Conservation (phyloP, 305 asterid genomes). For the Fraxinus nigra region DNA sequence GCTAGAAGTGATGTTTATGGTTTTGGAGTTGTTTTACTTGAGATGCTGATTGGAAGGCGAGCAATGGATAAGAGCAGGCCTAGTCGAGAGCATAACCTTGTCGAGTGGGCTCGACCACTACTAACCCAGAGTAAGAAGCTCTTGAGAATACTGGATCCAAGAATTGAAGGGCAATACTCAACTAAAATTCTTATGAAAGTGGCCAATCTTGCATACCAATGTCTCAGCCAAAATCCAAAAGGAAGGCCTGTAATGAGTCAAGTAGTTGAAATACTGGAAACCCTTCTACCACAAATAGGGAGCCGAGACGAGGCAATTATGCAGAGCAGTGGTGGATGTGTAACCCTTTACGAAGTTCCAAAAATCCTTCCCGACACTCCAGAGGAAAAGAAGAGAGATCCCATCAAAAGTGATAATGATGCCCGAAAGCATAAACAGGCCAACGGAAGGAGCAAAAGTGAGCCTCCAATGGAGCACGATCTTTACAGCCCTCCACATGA, state of each 20-base stretch:
- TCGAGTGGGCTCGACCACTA: constrained; percentile 88
- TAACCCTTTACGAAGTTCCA: constrained; percentile 66
- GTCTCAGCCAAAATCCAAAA: constrained; percentile 89
- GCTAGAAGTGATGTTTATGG: constrained; percentile 88
- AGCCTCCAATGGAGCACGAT: constrained; percentile 58
- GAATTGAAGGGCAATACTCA: constrained; percentile 78
- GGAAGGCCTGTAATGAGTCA: constrained; percentile 85
- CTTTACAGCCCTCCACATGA: constrained; percentile 38
- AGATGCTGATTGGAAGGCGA: constrained; percentile 77
- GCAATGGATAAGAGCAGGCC: constrained; percentile 90
- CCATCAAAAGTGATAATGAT: constrained; percentile 32
- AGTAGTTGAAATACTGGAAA: constrained; percentile 79
- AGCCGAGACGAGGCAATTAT: constrained; percentile 37
- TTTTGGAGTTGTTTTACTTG: constrained; percentile 87
- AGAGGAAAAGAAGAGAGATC: constrained; percentile 15
- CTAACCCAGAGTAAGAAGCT: constrained; percentile 71
- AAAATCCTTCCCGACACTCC: constrained; percentile 24
- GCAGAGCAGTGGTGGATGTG: constrained; percentile 41
- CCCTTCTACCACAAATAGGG: constrained; percentile 47
- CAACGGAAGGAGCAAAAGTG: constrained; percentile 71
- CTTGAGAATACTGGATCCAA: constrained; percentile 62
- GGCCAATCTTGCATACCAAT: constrained; percentile 68
- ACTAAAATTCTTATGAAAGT: constrained; percentile 52
- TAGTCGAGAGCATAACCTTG: constrained; percentile 84
- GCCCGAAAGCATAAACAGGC: constrained; percentile 21